A percentile compares a stretch with the other conserved stretches of the same genome.
phyloP scores from a whole-genome alignment of 768 basidiomycete species.

The Hericium erinaceus region DNA sequence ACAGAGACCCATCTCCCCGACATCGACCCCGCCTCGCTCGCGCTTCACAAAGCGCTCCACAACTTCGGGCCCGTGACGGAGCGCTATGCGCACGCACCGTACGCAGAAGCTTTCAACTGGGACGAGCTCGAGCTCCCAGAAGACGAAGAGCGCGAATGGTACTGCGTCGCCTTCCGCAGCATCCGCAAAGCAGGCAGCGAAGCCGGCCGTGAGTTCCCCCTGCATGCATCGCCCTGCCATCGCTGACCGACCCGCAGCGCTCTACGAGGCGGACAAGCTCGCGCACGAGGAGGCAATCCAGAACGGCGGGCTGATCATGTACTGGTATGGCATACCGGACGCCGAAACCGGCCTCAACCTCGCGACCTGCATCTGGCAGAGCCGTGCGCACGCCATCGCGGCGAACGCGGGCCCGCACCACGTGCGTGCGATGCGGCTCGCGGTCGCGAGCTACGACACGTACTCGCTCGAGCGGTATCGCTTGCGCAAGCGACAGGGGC shows the following conservation, averaged over 20 bases:
- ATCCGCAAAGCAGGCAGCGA: conserved; percentile 66
- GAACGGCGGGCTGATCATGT: conserved; percentile 83
- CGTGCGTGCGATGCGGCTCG: conserved; percentile 72
- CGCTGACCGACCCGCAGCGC: conserved; percentile 32
- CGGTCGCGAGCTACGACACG: conserved; percentile 65
- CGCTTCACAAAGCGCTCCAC: conserved; percentile 80
- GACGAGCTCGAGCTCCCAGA: conserved; percentile 51
- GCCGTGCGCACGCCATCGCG: conserved; percentile 70
- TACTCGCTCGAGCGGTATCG: conserved; percentile 74
- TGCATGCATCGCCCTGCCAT: background rate
- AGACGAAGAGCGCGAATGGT: conserved; percentile 81
- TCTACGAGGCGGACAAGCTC: conserved; percentile 78
- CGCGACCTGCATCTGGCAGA: conserved; percentile 95
- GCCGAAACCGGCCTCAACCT: conserved; percentile 73
- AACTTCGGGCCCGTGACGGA: conserved; percentile 51
- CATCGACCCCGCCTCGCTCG: conserved; percentile 78
- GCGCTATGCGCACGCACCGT: conserved; percentile 56
- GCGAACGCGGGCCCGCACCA: conserved; percentile 79
- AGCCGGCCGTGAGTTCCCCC: conserved; percentile 39
- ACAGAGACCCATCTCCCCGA: conserved; percentile 74
- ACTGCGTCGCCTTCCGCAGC: conserved; percentile 85
- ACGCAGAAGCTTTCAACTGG: conserved; percentile 88
- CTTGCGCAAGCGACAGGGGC: conserved; percentile 57
- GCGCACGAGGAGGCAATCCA: conserved; percentile 92
- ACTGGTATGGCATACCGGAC: conserved; percentile 90